Percentiles rank a stretch among this genome's conserved stretches.
Evolutionary conservation across 345 rosid genomes (phyloP).

Genomic region (Gossypium raimondii): DNA sequence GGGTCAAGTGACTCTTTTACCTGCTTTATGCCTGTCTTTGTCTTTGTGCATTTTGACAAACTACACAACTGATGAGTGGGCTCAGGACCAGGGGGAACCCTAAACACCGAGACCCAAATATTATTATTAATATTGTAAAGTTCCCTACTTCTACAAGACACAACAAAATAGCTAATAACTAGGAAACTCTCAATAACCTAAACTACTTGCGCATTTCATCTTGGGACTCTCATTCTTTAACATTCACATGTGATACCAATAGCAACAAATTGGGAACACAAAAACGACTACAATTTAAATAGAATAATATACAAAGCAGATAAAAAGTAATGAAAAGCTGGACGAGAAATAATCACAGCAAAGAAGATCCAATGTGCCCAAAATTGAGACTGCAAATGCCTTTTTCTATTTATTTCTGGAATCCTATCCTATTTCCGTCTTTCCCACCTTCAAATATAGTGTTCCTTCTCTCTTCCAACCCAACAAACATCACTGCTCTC

Average conservation of each 20-base stretch:
- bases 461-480: background rate
- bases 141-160: background rate
- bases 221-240: slow-evolving; percentile 17
- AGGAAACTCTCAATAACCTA: slow-evolving; percentile 16
- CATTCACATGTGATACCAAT: slow-evolving; percentile 29
- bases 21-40: background rate
- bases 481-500: background rate
- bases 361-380: slow-evolving; percentile 16
- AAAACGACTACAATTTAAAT: slow-evolving; percentile 13
- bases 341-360: slow-evolving; percentile 3
- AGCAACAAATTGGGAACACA: slow-evolving; percentile 32
- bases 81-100: background rate
- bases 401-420: slow-evolving; percentile 1
- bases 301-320: background rate
- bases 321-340: slow-evolving; percentile 8
- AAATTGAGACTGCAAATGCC: background rate
- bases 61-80: background rate
- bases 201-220: background rate
- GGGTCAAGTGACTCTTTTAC: background rate
- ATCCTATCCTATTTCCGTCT: slow-evolving; percentile 27
- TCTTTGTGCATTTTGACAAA: slow-evolving; percentile 7
- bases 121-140: background rate
- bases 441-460: background rate
- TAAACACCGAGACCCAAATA: background rate
- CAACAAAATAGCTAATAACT: slow-evolving; percentile 16